phyloP scores from a whole-genome alignment of 768 basidiomycete genomes.

The Agrocybe praecox region DNA sequence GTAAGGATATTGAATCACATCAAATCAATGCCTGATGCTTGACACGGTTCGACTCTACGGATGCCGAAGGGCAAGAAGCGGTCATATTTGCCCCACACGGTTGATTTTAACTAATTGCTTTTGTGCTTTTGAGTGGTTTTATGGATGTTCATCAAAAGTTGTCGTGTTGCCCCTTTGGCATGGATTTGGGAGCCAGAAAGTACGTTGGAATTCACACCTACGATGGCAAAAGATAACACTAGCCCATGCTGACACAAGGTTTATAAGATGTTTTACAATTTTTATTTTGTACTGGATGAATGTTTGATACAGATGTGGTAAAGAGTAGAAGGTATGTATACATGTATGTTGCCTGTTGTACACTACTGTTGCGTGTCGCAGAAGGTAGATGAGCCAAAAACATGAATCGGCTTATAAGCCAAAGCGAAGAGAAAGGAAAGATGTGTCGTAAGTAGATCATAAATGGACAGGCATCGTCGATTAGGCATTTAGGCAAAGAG shows the following conservation, averaged over 20 bases:
- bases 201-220: too few species aligned
- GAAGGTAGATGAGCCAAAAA: background rate
- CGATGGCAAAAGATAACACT: too few species aligned
- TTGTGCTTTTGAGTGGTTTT: too few species aligned
- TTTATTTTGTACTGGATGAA: background rate
- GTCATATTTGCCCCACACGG: too few species aligned
- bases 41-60: too few species aligned
- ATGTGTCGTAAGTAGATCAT: background rate
- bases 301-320: background rate
- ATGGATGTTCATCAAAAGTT: too few species aligned
- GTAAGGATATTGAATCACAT: too few species aligned
- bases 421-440: background rate
- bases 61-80: too few species aligned
- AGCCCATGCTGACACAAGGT: background rate
- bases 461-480: background rate
- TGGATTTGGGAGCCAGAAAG: too few species aligned
- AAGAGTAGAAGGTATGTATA: background rate
- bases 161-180: too few species aligned
- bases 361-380: background rate
- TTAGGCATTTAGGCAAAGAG: constrained; percentile 13
- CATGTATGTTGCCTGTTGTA: background rate
- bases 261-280: background rate
- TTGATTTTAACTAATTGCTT: too few species aligned
- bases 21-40: too few species aligned
- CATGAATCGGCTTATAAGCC: background rate